Evolutionary conservation across 768 basidiomycete genomes (phyloP).

Genomic region (Leccinum variicolor): DNA sequence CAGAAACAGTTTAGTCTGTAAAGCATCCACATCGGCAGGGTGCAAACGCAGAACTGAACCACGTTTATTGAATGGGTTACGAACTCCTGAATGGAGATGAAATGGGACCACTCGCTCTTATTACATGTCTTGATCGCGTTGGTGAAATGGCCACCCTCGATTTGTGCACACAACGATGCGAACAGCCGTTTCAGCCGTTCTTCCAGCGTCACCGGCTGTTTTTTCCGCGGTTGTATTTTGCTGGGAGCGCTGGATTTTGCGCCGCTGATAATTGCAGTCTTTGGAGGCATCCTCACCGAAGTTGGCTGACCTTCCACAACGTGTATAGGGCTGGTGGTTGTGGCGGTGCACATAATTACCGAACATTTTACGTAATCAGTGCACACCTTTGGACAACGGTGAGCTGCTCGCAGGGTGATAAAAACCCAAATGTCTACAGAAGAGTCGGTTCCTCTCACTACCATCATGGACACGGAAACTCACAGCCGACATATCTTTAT

Average conservation of each 20-base stretch:
- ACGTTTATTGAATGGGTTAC: slow-evolving; percentile 14
- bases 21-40: slow-evolving; percentile 66
- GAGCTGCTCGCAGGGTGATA: slow-evolving; percentile 9
- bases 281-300: slow-evolving; percentile 21
- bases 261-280: neutral
- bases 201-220: slow-evolving; percentile 19
- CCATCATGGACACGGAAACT: neutral
- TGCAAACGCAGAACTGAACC: slow-evolving; percentile 65
- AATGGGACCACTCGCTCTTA: slow-evolving; percentile 59
- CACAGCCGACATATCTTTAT: neutral
- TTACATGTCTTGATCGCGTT: slow-evolving; percentile 92
- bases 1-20: slow-evolving; percentile 83
- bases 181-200: slow-evolving; percentile 56
- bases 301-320: neutral
- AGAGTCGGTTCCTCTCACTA: slow-evolving; percentile 38
- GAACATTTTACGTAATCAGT: slow-evolving; percentile 18
- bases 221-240: slow-evolving; percentile 16
- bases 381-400: neutral
- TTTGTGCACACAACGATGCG: slow-evolving; percentile 78
- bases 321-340: neutral
- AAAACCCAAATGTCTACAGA: slow-evolving; percentile 47
- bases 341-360: slow-evolving; percentile 24
- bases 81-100: slow-evolving; percentile 20
- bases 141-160: slow-evolving; percentile 82
- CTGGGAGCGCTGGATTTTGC: slow-evolving; percentile 4